A percentile compares a stretch with the other conserved stretches of the same genome.
phyloP scores from a whole-genome alignment of 2,329 filamentous ascomycete species.

The Ambrosiella xylebori region DNA sequence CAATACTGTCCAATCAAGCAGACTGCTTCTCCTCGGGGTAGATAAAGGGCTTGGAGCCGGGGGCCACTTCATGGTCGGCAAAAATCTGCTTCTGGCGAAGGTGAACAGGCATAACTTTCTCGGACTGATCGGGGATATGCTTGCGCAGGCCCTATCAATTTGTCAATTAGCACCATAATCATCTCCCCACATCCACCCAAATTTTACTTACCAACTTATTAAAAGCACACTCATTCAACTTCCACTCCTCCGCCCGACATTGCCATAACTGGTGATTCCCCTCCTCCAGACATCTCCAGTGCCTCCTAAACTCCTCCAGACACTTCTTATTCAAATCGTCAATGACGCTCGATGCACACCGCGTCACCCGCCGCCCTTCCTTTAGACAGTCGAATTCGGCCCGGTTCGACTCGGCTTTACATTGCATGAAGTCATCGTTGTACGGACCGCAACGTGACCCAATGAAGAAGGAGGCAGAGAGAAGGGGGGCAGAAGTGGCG shows the following conservation, averaged over 20 bases:
- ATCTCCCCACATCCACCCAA: neutral
- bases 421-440: conserved; percentile 99
- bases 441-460: conserved; percentile 84
- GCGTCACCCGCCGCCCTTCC: conserved; percentile 89
- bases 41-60: conserved; percentile 27
- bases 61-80: conserved; percentile 32
- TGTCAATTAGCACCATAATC: neutral
- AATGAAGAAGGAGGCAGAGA: conserved; percentile 92
- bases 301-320: conserved; percentile 72
- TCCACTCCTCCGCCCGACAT: conserved; percentile 74
- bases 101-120: conserved; percentile 55
- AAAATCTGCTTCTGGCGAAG: conserved; percentile 49
- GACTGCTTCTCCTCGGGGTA: conserved; percentile 20
- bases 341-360: conserved; percentile 88
- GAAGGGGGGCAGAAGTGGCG: conserved; percentile 75
- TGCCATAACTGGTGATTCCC: conserved; percentile 98
- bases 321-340: conserved; percentile 94
- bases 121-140: conserved; percentile 56
- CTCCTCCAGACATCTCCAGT: conserved; percentile 92
- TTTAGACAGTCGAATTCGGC: conserved; percentile 91
- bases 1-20: neutral
- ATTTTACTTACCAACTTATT: conserved; percentile 68
- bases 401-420: conserved; percentile 82
- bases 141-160: conserved; percentile 59
- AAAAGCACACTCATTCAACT: conserved; percentile 87